Evolutionary conservation across 192 early-diverging fungal species (phyloP), one percentile per base, ranked within the genome.

Genomic region (Backusella liffmaniae): DNA sequence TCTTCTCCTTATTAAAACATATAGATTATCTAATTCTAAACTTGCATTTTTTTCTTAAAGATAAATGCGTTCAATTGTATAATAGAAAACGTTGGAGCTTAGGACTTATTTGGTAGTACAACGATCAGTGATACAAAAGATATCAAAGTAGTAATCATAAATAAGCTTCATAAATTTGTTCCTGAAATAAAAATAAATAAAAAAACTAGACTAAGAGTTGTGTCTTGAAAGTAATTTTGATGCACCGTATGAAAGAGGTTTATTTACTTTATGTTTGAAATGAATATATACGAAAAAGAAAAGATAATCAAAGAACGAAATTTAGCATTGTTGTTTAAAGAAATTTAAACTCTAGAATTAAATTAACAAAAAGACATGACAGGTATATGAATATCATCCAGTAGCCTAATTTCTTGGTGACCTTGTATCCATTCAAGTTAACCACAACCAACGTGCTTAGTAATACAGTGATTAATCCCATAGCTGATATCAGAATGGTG

Each of bases 401-500:
- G 56, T 82, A 82, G 1, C 92, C 93, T 76, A 88, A 85, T 16
- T 73, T 59, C 4, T 84, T 84, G 0, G 84, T 88, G 81, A 92
- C 90, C 23, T 77, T 83, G 73, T 90, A 94, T n/a, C 83, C 80
- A 67, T 88, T 88, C 34, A 82, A 68, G 5, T 88, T 90, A 0
- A 92, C 84, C 29, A 84, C 76, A 2, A 94, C 21, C 15, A 92
- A 77, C 18, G 87, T 82, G 0, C 90, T 71, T 15, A 89, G 10
- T 67, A 93, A 75, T 23, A 89, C 86, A 69, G 90, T 53, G 7
- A 92, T 80, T 12, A 93, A 81, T 29, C 93, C 92, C 30, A 84
- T 80, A 30, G 91, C 83, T 26, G 92, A 92, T 32, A 93, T 84
- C 74, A 92, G 74, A 7, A 94, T 84, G 0, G 92, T 91, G 18